Percentiles rank a stretch among this genome's conserved stretches.
These are phyloP conservation scores for Macaranga tanarius DNA, from an alignment of 441 rosid species.

Conservation along the genomic window DNA sequence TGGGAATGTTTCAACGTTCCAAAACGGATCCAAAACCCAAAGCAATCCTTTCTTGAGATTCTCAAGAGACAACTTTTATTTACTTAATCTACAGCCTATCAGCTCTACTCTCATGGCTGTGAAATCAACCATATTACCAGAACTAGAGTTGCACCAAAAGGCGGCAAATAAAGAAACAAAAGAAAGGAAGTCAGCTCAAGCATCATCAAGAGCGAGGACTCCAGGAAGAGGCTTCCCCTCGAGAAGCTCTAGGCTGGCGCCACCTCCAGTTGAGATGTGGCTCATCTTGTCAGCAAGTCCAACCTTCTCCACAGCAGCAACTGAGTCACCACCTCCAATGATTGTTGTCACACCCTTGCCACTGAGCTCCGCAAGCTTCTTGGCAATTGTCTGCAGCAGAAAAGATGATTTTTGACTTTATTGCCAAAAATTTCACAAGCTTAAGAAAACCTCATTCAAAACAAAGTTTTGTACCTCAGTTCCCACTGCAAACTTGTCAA, in stretches of 20 bases:
- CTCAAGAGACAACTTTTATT: conserved; percentile 28
- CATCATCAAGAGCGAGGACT: conserved; percentile 83
- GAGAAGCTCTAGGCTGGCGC: conserved; percentile 92
- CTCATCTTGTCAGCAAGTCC: conserved; percentile 92
- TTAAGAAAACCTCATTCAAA: neutral
- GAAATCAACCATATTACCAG: conserved; percentile 29
- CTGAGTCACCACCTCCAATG: conserved; percentile 96
- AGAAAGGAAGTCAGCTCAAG: conserved; percentile 31
- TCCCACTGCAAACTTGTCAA: conserved; percentile 81
- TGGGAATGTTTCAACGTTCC: conserved; percentile 17
- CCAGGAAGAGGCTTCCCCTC: conserved; percentile 95
- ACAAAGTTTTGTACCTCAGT: conserved; percentile 54
- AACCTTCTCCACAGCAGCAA: conserved; percentile 86
- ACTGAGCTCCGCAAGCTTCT: conserved; percentile 76
- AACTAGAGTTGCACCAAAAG: conserved; percentile 12
- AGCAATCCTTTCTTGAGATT: conserved; percentile 1
- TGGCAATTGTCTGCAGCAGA: conserved; percentile 57
- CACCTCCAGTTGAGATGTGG: conserved; percentile 94
- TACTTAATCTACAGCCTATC: conserved; percentile 32
- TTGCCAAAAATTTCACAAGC: neutral
- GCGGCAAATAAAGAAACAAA: neutral
- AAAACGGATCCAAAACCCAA: conserved; percentile 6
- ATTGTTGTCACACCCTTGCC: conserved; percentile 87
- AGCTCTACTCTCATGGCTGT: conserved; percentile 24
- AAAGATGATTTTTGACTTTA: neutral